Conservation (phyloP, 176 grass and related monocot genomes). For the Rhynchospora breviuscula region DNA sequence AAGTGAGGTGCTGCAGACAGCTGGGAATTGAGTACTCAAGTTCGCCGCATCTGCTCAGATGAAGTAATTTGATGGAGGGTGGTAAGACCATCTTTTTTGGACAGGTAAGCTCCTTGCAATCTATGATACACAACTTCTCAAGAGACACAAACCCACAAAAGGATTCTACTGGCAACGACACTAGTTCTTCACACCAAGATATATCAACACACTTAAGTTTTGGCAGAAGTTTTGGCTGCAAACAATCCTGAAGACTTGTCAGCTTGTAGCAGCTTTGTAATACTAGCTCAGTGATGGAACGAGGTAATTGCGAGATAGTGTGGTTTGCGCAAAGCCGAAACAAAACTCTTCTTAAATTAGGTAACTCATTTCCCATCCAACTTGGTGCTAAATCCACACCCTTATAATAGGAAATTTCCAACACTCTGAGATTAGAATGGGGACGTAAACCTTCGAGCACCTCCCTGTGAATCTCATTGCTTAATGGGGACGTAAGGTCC, state of each 20-base stretch:
- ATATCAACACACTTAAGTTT: not conserved
- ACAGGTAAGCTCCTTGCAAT: not conserved
- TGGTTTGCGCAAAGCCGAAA: not conserved
- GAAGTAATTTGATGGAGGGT: slow-evolving; percentile 4
- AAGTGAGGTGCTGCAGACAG: not conserved
- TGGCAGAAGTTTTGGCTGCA: not conserved
- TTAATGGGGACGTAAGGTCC: not conserved
- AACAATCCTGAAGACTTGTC: no score
- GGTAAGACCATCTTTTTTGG: not conserved
- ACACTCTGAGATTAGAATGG: no score
- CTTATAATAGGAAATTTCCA: not conserved
- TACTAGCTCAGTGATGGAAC: not conserved
- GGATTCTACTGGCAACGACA: not conserved
- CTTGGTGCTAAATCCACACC: not conserved
- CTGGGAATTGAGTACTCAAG: not conserved
- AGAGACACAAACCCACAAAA: not conserved
- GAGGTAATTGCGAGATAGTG: not conserved
- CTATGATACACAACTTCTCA: not conserved
- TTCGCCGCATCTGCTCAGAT: not conserved
- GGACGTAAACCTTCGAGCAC: no score
- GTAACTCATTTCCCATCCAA: not conserved
- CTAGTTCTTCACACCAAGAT: not conserved
- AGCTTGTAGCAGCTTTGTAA: no score
- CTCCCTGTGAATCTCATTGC: no score
- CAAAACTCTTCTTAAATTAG: not conserved